Evolutionary conservation across 2,329 filamentous ascomycete genomes (phyloP), one percentile per base, ranked within the genome.

Genomic region (Myriosclerotinia scirpicola): DNA sequence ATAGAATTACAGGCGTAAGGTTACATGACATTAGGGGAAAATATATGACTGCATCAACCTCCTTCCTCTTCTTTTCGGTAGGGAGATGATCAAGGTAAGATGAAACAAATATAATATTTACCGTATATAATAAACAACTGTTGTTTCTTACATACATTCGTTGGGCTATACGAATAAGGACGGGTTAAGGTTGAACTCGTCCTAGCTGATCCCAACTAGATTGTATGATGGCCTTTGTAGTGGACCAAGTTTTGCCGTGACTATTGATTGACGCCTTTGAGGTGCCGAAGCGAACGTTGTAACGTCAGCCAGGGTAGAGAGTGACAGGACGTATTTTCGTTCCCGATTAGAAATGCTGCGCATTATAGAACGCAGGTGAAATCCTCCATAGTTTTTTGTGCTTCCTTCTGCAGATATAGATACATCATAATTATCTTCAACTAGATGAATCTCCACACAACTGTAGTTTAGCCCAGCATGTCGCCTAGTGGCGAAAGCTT

Each of bases 261-360:
- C 44, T 60, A 50, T 50, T 38, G 4, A 50, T 38, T 60, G 44
- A 38, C 44, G 58, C 58, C 58, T 60, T 50, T 15, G 44, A 50
- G 26, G 44, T 60, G 44, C 58, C 42, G 58, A 50, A 60, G 44
- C 58, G 58, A 60, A 50, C n/a, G 44, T 36, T 60, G 44, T 17
- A 50, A 50, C 56, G 20, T 60, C 30, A 36, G 22, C 30, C 5
- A 26, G 56, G 44, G 5, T 60, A 48, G 20, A 36, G 15, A 17
- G 14, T 20, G n/a, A 60, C 44, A 50, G 44, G 44, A 38, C 7
- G 2, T 7, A 20, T 48, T 20, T 38, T 36, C 11, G 22, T 54
- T 54, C 34, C 53, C 50, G 20, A 7, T 38, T 50, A 26, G 56
- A 50, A 50, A 50, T 26, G 44, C 20, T 26, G 20, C 44, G 30